Evolutionary conservation across 1,284 basidiomycete species (phyloP).

Genomic region (Schizophyllum commune): DNA sequence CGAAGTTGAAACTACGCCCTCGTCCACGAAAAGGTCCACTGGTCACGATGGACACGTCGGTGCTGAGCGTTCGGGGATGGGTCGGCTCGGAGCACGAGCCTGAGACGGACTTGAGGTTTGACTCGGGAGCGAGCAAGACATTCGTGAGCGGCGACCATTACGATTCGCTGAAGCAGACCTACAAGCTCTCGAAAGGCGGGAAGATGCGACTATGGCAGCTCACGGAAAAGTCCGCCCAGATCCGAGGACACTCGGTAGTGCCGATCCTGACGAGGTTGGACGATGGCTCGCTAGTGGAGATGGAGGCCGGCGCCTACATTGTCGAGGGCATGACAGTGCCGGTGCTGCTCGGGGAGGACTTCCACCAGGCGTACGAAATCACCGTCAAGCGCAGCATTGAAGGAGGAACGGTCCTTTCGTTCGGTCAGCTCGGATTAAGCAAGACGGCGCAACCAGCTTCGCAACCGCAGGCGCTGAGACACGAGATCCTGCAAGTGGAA

Average conservation of each 20-base stretch:
- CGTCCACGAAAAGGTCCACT: neutral
- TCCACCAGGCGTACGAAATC: conserved; percentile 3
- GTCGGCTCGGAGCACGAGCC: neutral
- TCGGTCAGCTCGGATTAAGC: neutral
- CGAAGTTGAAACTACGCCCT: neutral
- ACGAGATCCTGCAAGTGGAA: too few relatives aligned
- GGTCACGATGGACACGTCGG: neutral
- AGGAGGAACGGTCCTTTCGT: neutral
- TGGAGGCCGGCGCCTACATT: conserved; percentile 4
- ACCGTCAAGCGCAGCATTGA: neutral
- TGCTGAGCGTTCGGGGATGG: neutral
- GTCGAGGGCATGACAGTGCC: too few relatives aligned
- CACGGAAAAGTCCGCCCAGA: neutral
- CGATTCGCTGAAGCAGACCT: neutral
- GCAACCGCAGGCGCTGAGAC: too few relatives aligned
- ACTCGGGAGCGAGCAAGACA: neutral
- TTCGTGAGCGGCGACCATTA: neutral
- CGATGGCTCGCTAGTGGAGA: neutral
- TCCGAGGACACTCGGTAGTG: neutral
- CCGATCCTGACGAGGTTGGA: neutral
- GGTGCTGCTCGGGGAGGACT: too few relatives aligned
- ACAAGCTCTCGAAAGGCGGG: neutral
- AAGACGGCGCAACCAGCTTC: too few relatives aligned
- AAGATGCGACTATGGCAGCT: neutral
- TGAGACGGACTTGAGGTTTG: neutral